Base-by-base conservation (phyloP, 106 monocot genomes). In the Acanthochlamys bracteata region DNA sequence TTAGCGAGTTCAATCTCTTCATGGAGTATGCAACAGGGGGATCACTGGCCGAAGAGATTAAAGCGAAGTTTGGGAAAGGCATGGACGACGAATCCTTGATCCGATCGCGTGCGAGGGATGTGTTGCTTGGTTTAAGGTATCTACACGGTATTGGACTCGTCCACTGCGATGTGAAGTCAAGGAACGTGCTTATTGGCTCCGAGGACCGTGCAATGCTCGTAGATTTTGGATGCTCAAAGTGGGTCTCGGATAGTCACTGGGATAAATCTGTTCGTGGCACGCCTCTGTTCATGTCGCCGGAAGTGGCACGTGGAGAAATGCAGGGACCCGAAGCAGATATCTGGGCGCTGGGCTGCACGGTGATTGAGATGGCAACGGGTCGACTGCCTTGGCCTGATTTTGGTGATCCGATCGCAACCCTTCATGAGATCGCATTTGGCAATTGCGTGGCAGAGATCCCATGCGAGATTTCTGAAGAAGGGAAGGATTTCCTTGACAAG, bases 241-340 rank as follows among this genome's bases (percentile, higher is more conserved):
- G n/a, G 25, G 60, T 41, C 20, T 33, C 4, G 1, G 33, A 1
- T 2, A 60, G 33, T 7, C 56, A 46, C 10, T 56, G 57, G 24
- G 56, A 12, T 2, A n/a, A 15, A 3, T 0, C 55, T 15, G 19
- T 42, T 10, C 58, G 69, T 7, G 78, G 78, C 7, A 78, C 81
- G 20, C 86, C 83, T 46, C 51, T 78, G 79, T 90, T 60, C 82
- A 80, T 83, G 83, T 76, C 90, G 64, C 90, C 90, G 56, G 90
- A 90, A 79, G 82, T 71, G 59, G 78, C 66, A 17, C 67, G 82
- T n/a, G 80, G 85, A 49, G 82, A 85, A 60, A 75, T 70, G 14
- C 80, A 80, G 64, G 82, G 82, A 13, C 45, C 64, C 56, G 42
- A 66, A 42, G 82, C 85, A n/a, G 90, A 90, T 55, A 67, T 85